Evolutionary conservation across 345 rosid genomes (phyloP), one percentile per base, ranked within the genome.

Genomic region (Excoecaria cochinchinensis): DNA sequence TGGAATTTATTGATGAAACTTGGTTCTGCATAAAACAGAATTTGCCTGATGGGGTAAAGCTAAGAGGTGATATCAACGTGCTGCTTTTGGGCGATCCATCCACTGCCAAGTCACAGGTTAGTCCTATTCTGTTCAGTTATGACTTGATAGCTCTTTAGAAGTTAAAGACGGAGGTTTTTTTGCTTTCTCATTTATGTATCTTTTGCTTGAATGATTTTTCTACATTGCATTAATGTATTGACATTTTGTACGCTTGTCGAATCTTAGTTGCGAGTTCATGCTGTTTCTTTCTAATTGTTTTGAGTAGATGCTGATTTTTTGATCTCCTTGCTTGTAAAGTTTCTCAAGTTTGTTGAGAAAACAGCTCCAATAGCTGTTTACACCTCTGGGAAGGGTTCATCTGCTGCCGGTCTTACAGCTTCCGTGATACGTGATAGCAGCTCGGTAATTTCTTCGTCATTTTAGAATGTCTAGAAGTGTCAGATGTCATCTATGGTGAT

Each of bases 371-470:
- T 93, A 62, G 97, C 98, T 71, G 98, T 95, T 74, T 95, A 93
- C 79, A 95, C 99, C 59, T 95, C 99, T 59, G 97, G 98, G 73
- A 95, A 95, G 70, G 98, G 98, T 74, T 95, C 99, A 67, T 95
- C 99, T 8, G 97, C 98, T 77, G 98, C 99, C 76, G 97, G 99
- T 79, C 96, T 95, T 63, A 95, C 99, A 25, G 98, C 97, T 74
- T 95, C 98, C 70, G 99, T 95, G 71, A 90, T 95, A 80, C 86
- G 88, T 53, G 99, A 95, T 87, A 84, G 81, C 73, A 88, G 94
- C 84, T 68, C 98, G 58, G 99, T 95, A 81, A 76, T 92, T 84
- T 82, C 70, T 77, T 72, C 53, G 39, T 70, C 36, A 72, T 24
- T 74, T 48, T 65, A 57, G 22, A 31, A 15, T 63, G 69, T 13